These are phyloP conservation scores for Pleoardoris graminearum DNA, from an alignment of 2,329 filamentous ascomycete species.

Conservation along the genomic window DNA sequence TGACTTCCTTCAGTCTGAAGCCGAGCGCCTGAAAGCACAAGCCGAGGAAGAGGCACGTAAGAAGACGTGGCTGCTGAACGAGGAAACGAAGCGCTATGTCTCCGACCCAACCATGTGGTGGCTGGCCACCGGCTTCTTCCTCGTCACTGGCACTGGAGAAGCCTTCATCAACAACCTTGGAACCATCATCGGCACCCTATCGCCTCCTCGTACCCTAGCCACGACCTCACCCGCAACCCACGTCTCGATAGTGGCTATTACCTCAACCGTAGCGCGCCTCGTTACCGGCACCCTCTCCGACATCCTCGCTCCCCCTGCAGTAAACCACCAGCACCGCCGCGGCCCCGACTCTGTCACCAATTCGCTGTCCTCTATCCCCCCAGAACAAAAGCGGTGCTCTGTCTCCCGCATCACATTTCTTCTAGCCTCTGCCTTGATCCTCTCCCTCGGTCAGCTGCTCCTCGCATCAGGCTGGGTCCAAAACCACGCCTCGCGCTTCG, in stretches of 20 bases:
- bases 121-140: conserved; percentile 85
- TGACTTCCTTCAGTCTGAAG: conserved; percentile 49
- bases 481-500: conserved; percentile 76
- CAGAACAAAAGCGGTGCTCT: conserved; percentile 49
- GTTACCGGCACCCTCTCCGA: conserved; percentile 88
- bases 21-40: conserved; percentile 51
- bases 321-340: conserved; percentile 61
- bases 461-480: conserved; percentile 78
- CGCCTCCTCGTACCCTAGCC: conserved; percentile 61
- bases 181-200: conserved; percentile 86
- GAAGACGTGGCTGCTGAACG: conserved; percentile 89
- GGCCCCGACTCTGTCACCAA: conserved; percentile 49
- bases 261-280: conserved; percentile 88
- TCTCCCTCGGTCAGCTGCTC: conserved; percentile 73
- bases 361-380: conserved; percentile 43
- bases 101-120: conserved; percentile 94
- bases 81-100: conserved; percentile 83
- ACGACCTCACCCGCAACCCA: conserved; percentile 77
- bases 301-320: conserved; percentile 66
- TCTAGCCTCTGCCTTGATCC: conserved; percentile 70
- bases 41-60: conserved; percentile 65
- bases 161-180: conserved; percentile 97
- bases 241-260: conserved; percentile 88
- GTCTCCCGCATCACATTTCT: conserved; percentile 82
- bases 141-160: conserved; percentile 93